Evolutionary conservation across 495 filamentous ascomycete genomes (phyloP).

Genomic region (Viridothelium virens): DNA sequence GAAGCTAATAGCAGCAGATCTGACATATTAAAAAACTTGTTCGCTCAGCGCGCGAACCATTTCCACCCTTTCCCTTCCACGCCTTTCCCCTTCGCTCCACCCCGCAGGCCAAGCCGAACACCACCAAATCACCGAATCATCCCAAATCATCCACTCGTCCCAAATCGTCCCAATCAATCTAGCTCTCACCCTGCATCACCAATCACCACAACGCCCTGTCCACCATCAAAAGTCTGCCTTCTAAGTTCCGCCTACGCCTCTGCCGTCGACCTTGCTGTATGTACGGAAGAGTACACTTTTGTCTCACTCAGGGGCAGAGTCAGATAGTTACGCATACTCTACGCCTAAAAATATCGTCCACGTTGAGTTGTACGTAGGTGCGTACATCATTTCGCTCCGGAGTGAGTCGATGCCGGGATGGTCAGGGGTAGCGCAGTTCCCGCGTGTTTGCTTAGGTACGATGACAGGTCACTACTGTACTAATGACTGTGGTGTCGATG

Average conservation of each 20-base stretch:
- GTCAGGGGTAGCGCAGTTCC: conserved; percentile 3
- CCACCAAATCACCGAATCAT: not conserved
- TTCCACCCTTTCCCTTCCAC: not conserved
- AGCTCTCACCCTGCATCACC: not conserved
- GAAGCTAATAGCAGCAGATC: not conserved
- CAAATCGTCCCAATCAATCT: not conserved
- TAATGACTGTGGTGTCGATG: too few species aligned
- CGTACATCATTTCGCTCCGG: not conserved
- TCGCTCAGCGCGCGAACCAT: not conserved
- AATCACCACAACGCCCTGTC: not conserved
- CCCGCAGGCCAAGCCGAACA: conserved; percentile 3
- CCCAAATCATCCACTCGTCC: not conserved
- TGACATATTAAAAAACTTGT: conserved; percentile 5
- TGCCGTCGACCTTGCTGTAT: not conserved
- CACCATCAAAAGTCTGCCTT: not conserved
- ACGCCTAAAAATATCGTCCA: not conserved
- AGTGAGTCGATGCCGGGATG: not conserved
- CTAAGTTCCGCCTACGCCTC: not conserved
- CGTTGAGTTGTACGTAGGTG: conserved; percentile 1
- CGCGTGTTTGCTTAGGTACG: not conserved
- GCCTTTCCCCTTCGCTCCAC: conserved; percentile 9
- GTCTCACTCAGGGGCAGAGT: too few species aligned
- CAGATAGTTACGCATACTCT: not conserved
- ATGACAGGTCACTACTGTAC: too few species aligned
- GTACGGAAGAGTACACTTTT: not conserved